phyloP scores from a whole-genome alignment of 495 filamentous ascomycete species.

The Neurospora sublineolata region DNA sequence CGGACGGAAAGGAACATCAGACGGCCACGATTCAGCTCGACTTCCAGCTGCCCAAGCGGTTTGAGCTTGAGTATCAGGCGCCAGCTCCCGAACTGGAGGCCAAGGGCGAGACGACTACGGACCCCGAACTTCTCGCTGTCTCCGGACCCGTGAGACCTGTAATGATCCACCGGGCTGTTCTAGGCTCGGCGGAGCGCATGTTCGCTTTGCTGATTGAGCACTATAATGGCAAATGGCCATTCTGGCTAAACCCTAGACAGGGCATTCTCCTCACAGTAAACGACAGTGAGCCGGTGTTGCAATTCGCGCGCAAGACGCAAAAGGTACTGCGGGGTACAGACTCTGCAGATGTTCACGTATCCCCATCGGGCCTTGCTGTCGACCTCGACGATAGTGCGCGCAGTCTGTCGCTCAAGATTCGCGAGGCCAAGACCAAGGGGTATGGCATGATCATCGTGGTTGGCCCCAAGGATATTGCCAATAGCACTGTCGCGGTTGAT shows the following conservation, averaged over 20 bases:
- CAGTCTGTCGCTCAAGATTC: conserved; percentile 55
- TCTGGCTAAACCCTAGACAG: conserved; percentile 84
- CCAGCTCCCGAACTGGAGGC: conserved; percentile 62
- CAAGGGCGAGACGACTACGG: conserved; percentile 35
- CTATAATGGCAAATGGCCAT: conserved; percentile 72
- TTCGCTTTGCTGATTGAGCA: conserved; percentile 82
- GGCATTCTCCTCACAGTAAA: conserved; percentile 68
- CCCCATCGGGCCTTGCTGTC: conserved; percentile 46
- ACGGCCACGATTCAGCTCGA: conserved; percentile 89
- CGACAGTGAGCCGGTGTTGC: conserved; percentile 46
- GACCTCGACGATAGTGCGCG: conserved; percentile 59
- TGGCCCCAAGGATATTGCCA: conserved; percentile 43
- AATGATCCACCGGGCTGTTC: conserved; percentile 77
- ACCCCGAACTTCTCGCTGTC: conserved; percentile 30
- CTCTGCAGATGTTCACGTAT: conserved; percentile 26
- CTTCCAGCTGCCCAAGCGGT: conserved; percentile 82
- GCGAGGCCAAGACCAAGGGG: conserved; percentile 57
- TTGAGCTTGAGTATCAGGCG: conserved; percentile 62
- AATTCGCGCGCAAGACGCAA: conserved; percentile 41
- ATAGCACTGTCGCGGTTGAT: conserved; percentile 24
- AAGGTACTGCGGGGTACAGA: conserved; percentile 31
- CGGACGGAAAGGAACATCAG: conserved; percentile 81
- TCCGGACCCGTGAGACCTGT: conserved; percentile 59
- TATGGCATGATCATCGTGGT: conserved; percentile 68
- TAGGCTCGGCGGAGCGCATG: conserved; percentile 78